These are phyloP conservation scores for Gypsophila paniculata DNA, from an alignment of 179 eudicot genomes.

Conservation along the genomic window DNA sequence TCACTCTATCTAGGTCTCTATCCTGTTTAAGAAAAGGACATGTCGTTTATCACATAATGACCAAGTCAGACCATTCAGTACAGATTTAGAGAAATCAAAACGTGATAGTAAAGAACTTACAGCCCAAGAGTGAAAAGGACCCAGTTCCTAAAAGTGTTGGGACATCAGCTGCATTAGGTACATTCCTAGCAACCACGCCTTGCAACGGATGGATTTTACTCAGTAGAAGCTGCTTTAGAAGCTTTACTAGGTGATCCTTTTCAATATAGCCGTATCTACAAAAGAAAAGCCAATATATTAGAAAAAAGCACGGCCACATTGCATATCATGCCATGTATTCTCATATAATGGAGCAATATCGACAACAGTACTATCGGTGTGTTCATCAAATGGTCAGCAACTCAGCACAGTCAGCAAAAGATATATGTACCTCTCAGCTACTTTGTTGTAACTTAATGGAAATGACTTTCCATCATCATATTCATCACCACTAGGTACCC, in stretches of 20 bases:
- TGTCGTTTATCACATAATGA: not conserved
- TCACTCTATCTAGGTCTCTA: not conserved
- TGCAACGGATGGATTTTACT: slow-evolving; percentile 41
- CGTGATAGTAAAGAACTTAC: slow-evolving; percentile 38
- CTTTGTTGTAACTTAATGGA: slow-evolving; percentile 74
- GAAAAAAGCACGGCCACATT: not conserved
- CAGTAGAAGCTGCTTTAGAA: slow-evolving; percentile 66
- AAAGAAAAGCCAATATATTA: slow-evolving; percentile 18
- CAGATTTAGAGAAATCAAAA: slow-evolving; percentile 1
- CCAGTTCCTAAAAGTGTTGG: slow-evolving; percentile 92
- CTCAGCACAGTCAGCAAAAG: slow-evolving; percentile 10
- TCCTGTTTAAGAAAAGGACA: not conserved
- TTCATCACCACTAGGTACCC: slow-evolving; percentile 70
- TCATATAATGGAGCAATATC: not conserved
- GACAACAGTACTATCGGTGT: not conserved
- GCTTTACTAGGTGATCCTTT: slow-evolving; percentile 83
- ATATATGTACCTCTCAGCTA: slow-evolving; percentile 64
- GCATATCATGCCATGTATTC: not conserved
- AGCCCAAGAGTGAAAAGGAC: slow-evolving; percentile 67
- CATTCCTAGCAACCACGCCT: slow-evolving; percentile 40
- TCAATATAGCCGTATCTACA: slow-evolving; percentile 70
- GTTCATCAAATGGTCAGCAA: slow-evolving; percentile 6
- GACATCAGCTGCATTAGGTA: slow-evolving; percentile 69
- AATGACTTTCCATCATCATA: slow-evolving; percentile 80
- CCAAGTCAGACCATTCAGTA: slow-evolving; percentile 8